phyloP scores from a whole-genome alignment of 2,329 filamentous ascomycete genomes.

The Diplodia intermedia region DNA sequence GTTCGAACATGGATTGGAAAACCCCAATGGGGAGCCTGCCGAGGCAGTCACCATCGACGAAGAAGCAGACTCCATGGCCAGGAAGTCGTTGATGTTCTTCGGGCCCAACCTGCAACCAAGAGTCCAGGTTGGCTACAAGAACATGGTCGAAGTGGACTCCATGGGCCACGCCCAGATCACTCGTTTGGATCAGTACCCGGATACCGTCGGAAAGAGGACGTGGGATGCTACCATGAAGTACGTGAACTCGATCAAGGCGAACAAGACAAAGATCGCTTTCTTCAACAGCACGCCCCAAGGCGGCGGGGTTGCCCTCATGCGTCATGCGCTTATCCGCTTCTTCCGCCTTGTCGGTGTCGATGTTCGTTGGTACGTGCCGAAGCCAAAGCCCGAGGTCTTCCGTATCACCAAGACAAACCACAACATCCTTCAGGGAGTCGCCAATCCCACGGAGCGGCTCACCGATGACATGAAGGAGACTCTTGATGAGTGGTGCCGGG shows the following conservation, averaged over 20 bases:
- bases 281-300: slow-evolving; percentile 83
- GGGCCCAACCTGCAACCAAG: slow-evolving; percentile 74
- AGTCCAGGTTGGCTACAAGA: slow-evolving; percentile 69
- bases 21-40: slow-evolving; percentile 5
- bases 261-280: slow-evolving; percentile 74
- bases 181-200: slow-evolving; percentile 63
- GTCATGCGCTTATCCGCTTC: slow-evolving; percentile 78
- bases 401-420: slow-evolving; percentile 86
- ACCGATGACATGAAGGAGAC: slow-evolving; percentile 65
- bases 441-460: slow-evolving; percentile 68
- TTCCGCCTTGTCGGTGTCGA: slow-evolving; percentile 71
- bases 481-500: slow-evolving; percentile 74
- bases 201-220: slow-evolving; percentile 66
- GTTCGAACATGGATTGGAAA: slow-evolving; percentile 48
- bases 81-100: slow-evolving; percentile 79
- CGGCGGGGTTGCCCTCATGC: slow-evolving; percentile 83
- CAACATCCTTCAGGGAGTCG: slow-evolving; percentile 85
- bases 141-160: slow-evolving; percentile 73
- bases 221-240: slow-evolving; percentile 72
- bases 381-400: slow-evolving; percentile 79
- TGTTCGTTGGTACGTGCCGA: slow-evolving; percentile 78
- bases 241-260: slow-evolving; percentile 66
- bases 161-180: slow-evolving; percentile 69
- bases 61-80: slow-evolving; percentile 79
- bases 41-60: slow-evolving; percentile 71